Percentiles rank a stretch among this genome's conserved stretches.
phyloP scores from a whole-genome alignment of 2,329 filamentous ascomycete genomes.

The Grosmannia serpens region DNA sequence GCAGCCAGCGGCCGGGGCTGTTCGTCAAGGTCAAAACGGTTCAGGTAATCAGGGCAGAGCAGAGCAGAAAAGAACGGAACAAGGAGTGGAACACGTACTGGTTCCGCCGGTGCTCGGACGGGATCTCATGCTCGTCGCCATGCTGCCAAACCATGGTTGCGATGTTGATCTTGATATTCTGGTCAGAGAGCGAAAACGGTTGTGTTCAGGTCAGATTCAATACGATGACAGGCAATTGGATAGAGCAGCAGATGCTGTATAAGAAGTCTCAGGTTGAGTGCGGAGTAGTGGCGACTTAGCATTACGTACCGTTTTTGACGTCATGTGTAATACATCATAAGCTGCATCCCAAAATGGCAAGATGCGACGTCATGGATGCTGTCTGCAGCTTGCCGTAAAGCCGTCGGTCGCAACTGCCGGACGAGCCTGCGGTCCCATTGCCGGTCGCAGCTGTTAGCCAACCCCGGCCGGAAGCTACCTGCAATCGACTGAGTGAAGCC shows the following conservation, averaged over 20 bases:
- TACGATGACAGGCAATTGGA: background rate
- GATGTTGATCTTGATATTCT: background rate
- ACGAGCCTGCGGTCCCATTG: too few relatives aligned
- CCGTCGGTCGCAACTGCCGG: background rate
- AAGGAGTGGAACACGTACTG: constrained; percentile 23
- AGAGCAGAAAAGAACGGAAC: background rate
- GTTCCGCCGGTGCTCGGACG: constrained; percentile 31
- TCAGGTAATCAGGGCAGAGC: background rate
- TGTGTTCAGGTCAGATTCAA: too few relatives aligned
- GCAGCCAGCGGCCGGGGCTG: constrained; percentile 50
- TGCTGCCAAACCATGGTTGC: background rate
- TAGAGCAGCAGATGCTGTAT: background rate
- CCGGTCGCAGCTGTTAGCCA: too few relatives aligned
- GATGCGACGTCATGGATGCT: background rate
- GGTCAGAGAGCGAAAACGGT: too few relatives aligned
- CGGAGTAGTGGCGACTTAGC: background rate
- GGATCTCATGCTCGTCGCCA: constrained; percentile 37
- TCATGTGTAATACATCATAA: background rate
- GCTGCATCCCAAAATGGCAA: background rate
- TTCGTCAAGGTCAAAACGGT: background rate
- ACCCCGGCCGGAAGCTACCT: too few relatives aligned
- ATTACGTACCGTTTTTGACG: background rate
- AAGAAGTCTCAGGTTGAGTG: background rate
- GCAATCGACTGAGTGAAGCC: too few relatives aligned
- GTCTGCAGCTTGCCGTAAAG: too few relatives aligned